Percentiles rank a stretch among this genome's conserved stretches.
Conservation (phyloP, 73 alveolate genomes). For the Tetrahymena borealis region DNA sequence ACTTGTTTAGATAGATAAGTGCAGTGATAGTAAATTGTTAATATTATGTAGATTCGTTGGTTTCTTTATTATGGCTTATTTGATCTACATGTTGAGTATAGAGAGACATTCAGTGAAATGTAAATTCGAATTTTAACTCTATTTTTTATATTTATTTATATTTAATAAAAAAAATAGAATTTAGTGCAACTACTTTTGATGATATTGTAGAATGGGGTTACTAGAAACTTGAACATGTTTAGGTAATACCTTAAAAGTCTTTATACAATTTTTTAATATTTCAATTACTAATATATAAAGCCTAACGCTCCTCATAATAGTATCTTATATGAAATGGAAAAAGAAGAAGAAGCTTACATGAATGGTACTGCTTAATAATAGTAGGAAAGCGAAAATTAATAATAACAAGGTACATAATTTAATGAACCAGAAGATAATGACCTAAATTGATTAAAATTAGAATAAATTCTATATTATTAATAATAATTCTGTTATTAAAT, state of each 20-base stretch:
- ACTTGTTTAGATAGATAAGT: not conserved
- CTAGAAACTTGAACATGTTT: not conserved
- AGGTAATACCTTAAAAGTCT: not conserved
- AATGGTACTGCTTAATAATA: not conserved
- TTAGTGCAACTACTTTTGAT: not conserved
- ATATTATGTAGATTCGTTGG: not conserved
- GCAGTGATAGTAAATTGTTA: not conserved
- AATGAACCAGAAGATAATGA: not conserved
- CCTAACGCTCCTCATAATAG: constrained; percentile 1
- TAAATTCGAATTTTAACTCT: not conserved
- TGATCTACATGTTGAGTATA: not conserved
- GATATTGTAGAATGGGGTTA: not conserved
- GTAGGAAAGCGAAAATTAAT: not conserved
- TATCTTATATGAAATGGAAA: not conserved
- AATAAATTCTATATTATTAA: not conserved
- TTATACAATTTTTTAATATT: not conserved
- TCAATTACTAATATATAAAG: not conserved
- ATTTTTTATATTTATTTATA: not conserved
- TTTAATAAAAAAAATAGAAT: not conserved
- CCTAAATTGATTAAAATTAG: not conserved
- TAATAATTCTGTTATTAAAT: too few relatives aligned
- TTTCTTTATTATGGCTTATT: not conserved
- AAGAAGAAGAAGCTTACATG: not conserved
- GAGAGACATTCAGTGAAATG: not conserved
- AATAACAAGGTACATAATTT: not conserved